These are phyloP conservation scores for Geotrichum siamense DNA, from an alignment of 1,139 yeast species.

Conservation along the genomic window DNA sequence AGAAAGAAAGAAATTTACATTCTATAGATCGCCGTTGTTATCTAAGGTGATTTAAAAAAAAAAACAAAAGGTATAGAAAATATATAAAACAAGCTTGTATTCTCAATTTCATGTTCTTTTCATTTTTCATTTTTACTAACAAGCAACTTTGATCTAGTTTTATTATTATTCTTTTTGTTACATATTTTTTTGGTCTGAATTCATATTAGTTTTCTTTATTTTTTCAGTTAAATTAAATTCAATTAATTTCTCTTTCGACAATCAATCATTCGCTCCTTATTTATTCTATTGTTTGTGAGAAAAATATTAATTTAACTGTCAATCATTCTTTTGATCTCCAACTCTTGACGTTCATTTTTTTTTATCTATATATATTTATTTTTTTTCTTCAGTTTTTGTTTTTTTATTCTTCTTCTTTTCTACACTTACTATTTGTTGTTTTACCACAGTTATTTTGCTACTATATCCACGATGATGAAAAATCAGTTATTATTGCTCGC, in stretches of 20 bases:
- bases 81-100: no score
- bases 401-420: neutral
- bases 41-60: no score
- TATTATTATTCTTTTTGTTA: no score
- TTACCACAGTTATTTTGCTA: neutral
- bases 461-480: neutral
- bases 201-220: no score
- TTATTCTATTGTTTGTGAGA: neutral
- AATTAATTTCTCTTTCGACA: neutral
- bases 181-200: no score
- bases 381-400: neutral
- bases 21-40: no score
- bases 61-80: no score
- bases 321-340: neutral
- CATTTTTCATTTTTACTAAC: no score
- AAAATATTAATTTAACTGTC: neutral
- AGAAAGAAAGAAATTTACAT: no score
- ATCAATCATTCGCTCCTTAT: constrained; percentile 2
- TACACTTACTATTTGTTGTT: neutral
- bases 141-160: no score
- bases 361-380: neutral
- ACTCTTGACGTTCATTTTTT: constrained; percentile 5
- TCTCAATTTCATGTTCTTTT: no score
- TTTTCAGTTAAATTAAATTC: neutral
- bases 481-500: neutral